Evolutionary conservation across 2,329 filamentous ascomycete species (phyloP).

Genomic region (Leptographium wingfieldii): DNA sequence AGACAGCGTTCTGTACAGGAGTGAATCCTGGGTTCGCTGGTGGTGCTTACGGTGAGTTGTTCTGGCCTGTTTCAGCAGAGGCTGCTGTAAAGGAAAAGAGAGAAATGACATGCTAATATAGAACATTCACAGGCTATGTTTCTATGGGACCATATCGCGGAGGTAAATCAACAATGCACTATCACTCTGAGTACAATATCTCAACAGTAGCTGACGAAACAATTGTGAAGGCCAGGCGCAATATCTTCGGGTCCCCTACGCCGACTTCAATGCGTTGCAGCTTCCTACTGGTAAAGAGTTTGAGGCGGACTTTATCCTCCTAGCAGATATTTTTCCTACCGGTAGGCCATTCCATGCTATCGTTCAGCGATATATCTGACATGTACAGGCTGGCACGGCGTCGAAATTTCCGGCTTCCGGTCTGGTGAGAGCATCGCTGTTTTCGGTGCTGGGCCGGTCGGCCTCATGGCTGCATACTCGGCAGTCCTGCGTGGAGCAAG

Average conservation of each 20-base stretch:
- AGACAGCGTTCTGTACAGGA: not conserved
- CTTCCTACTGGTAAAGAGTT: not conserved
- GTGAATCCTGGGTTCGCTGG: not conserved
- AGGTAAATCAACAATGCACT: not conserved
- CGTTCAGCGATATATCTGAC: constrained; percentile 17
- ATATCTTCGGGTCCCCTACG: not conserved
- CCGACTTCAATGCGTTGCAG: not conserved
- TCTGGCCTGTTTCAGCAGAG: not conserved
- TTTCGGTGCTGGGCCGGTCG: constrained; percentile 16
- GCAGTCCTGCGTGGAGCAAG: constrained; percentile 16
- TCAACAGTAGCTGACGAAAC: not conserved
- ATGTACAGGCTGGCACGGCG: constrained; percentile 24
- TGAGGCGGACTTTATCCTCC: not conserved
- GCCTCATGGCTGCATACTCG: constrained; percentile 15
- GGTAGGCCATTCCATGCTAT: not conserved
- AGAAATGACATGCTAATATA: not conserved
- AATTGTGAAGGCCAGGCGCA: not conserved
- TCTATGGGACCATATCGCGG: not conserved
- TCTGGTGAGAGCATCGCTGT: constrained; percentile 19
- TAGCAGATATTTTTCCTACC: constrained; percentile 1
- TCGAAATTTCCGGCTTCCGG: constrained; percentile 24
- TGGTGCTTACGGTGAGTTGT: not conserved
- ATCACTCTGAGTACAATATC: not conserved
- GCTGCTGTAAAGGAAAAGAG: not conserved
- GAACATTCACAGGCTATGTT: not conserved